phyloP scores from a whole-genome alignment of 2,329 filamentous ascomycete genomes.

The Microsporum canis region DNA sequence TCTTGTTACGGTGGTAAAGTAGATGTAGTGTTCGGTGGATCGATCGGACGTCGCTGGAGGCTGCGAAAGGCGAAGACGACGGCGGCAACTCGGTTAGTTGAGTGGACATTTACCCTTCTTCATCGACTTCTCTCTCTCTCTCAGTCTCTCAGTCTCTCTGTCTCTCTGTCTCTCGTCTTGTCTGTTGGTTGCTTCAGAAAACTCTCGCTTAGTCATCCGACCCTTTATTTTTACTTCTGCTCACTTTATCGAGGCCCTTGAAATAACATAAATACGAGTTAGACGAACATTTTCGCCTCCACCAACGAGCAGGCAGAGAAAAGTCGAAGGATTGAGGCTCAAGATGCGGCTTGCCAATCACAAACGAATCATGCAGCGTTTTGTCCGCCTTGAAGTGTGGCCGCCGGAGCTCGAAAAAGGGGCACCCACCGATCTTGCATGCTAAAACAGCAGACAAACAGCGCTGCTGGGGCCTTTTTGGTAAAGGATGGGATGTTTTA shows the following conservation, averaged over 20 bases:
- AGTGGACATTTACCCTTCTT: neutral
- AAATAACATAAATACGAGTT: neutral
- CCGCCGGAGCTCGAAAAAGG: neutral
- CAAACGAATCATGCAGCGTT: neutral
- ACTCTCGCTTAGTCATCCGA: neutral
- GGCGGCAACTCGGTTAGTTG: neutral
- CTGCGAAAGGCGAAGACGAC: neutral
- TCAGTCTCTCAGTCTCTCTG: neutral
- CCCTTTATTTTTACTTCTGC: neutral
- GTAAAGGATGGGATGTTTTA: too few species aligned
- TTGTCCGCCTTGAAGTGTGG: neutral
- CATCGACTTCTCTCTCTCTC: neutral
- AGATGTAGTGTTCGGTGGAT: constrained; percentile 47
- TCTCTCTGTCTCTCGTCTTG: too few species aligned
- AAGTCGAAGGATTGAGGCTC: neutral
- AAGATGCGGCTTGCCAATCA: neutral
- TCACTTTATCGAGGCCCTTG: neutral
- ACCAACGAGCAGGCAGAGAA: neutral
- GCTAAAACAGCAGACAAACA: neutral
- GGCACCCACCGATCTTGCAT: neutral
- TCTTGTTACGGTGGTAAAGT: constrained; percentile 73
- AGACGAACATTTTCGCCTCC: neutral
- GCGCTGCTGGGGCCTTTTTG: too few species aligned
- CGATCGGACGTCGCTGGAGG: constrained; percentile 19
- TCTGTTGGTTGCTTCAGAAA: too few species aligned